Conservation (phyloP, 352 stramenopile species). For the Pythium sukuiense region DNA sequence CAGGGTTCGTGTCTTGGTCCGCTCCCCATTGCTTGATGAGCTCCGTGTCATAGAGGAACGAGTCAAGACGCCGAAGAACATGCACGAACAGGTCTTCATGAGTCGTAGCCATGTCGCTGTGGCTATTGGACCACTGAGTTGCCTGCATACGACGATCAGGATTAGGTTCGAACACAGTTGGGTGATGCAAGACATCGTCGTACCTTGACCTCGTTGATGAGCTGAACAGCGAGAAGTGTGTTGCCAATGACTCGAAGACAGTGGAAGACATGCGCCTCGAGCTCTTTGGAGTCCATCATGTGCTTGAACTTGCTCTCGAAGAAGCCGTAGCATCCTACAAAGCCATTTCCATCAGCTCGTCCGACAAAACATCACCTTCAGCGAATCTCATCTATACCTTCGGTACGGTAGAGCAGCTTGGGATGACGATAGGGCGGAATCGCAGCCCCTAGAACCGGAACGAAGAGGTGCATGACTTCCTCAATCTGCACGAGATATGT, state of each 20-base stretch:
- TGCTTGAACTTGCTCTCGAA: conserved; percentile 84
- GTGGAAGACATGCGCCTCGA: conserved; percentile 85
- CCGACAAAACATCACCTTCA: not conserved
- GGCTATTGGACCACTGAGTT: not conserved
- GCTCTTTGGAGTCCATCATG: conserved; percentile 73
- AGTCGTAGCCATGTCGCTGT: not conserved
- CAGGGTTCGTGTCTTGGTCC: conserved; percentile 33
- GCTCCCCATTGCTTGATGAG: conserved; percentile 47
- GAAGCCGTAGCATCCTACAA: conserved; percentile 65
- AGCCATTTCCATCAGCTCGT: not conserved
- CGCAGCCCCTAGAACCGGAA: conserved; percentile 63
- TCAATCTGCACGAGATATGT: conserved; percentile 39
- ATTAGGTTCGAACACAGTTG: not conserved
- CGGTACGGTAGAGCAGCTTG: conserved; percentile 60
- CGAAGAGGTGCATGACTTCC: conserved; percentile 68
- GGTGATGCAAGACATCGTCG: not conserved
- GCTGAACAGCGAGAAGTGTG: conserved; percentile 56
- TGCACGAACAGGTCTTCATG: conserved; percentile 7
- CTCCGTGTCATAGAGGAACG: conserved; percentile 32
- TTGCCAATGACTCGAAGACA: conserved; percentile 81
- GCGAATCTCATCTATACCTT: conserved; percentile 31
- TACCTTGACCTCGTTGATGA: conserved; percentile 43
- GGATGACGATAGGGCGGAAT: conserved; percentile 79
- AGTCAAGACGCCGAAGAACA: conserved; percentile 10
- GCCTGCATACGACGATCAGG: not conserved